phyloP scores from a whole-genome alignment of 345 rosid species.

The Trapa incisa region DNA sequence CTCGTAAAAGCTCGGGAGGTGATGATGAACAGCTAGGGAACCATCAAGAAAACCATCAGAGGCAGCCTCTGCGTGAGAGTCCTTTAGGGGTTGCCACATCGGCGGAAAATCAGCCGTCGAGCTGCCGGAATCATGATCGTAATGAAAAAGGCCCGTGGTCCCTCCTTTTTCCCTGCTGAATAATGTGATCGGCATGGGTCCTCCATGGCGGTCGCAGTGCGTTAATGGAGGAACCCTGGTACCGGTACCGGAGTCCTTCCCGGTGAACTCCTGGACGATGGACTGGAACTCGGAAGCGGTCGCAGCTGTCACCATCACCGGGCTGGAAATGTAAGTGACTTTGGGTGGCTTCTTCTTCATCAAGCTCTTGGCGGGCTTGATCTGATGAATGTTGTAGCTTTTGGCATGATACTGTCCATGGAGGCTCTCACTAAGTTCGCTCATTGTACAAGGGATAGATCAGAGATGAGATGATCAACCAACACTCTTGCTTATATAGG shows the following conservation, averaged over 20 bases:
- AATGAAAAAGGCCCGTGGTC: no score
- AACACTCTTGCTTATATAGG: no score
- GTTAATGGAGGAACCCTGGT: background rate
- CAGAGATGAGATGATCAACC: background rate
- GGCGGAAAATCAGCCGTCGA: no score
- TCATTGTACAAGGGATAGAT: constrained; percentile 7
- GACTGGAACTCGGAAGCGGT: constrained; percentile 32
- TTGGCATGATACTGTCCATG: background rate
- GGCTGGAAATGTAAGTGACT: constrained; percentile 38
- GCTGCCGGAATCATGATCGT: no score
- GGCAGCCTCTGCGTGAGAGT: background rate
- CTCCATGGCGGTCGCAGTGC: background rate
- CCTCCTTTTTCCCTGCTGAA: no score
- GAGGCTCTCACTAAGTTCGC: constrained; percentile 8
- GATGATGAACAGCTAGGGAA: background rate
- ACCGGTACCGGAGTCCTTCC: constrained; percentile 21
- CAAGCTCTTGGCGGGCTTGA: background rate
- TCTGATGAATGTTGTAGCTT: background rate
- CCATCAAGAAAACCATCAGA: background rate
- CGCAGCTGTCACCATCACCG: constrained; percentile 26
- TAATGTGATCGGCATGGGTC: background rate
- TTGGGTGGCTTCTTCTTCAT: constrained; percentile 28
- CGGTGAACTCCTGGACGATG: constrained; percentile 39
- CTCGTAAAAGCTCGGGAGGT: constrained; percentile 3
- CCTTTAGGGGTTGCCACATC: background rate